Conservation (phyloP, 108 stramenopile species). For the Halocafeteria seosinensis region DNA sequence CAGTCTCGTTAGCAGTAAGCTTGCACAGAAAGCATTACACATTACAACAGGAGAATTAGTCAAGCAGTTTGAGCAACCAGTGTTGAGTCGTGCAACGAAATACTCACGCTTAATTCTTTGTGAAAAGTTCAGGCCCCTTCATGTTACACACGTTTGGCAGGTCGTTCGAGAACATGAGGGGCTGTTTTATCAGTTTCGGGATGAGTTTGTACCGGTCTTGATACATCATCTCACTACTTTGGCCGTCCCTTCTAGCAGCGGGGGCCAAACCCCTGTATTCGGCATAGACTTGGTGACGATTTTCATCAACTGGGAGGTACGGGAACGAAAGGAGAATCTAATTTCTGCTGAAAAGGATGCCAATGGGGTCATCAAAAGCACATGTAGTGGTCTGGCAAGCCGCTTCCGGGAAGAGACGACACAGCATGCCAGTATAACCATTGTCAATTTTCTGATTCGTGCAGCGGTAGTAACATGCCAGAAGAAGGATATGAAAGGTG, state of each 20-base stretch:
- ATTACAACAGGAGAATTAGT: too few species aligned
- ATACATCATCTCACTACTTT: background rate
- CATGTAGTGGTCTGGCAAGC: background rate
- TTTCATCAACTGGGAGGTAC: background rate
- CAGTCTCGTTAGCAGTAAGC: too few species aligned
- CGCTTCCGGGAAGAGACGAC: background rate
- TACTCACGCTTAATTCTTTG: too few species aligned
- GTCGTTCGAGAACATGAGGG: background rate
- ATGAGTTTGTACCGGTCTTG: background rate
- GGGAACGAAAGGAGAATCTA: background rate
- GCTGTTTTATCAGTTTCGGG: background rate
- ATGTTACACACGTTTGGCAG: too few species aligned
- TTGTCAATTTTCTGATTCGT: background rate
- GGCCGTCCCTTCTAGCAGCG: too few species aligned
- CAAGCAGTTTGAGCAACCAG: too few species aligned
- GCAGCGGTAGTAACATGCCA: background rate
- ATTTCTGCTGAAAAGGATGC: background rate
- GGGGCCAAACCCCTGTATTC: background rate
- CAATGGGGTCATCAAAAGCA: background rate
- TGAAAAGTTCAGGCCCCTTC: too few species aligned
- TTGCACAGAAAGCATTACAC: too few species aligned
- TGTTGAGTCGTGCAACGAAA: too few species aligned
- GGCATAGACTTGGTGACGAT: background rate
- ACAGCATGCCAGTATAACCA: too few species aligned
- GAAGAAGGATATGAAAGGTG: background rate